Conservation (phyloP, 129 eudicot species). For the Artemisia annua region DNA sequence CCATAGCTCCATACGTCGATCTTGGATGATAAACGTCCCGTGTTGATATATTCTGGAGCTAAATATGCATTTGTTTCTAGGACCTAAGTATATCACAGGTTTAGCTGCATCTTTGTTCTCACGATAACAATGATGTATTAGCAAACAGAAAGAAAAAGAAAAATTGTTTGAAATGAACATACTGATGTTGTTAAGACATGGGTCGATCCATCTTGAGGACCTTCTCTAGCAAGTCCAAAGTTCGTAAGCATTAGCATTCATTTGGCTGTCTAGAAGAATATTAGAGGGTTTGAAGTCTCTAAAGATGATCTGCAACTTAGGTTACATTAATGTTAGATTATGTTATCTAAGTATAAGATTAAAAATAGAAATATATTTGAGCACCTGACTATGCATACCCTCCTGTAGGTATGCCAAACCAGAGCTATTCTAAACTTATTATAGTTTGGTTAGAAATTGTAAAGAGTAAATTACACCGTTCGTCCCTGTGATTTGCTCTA, state of each 20-base stretch:
- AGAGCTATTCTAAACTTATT: too few species aligned
- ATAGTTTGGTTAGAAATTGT: too few species aligned
- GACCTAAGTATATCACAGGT: too few species aligned
- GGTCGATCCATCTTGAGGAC: conserved; percentile 68
- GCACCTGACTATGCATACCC: conserved; percentile 40
- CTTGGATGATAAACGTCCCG: conserved; percentile 30
- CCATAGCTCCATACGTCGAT: conserved; percentile 74
- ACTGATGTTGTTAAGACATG: conserved; percentile 51
- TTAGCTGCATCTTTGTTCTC: too few species aligned
- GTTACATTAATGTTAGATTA: conserved; percentile 1
- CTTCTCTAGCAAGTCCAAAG: conserved; percentile 80
- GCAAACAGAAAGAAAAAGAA: too few species aligned
- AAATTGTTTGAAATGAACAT: too few species aligned
- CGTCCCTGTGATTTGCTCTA: too few species aligned
- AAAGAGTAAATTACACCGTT: too few species aligned
- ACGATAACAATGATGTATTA: too few species aligned
- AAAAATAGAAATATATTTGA: not conserved
- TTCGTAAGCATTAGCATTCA: conserved; percentile 84
- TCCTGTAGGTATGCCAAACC: conserved; percentile 67
- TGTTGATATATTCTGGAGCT: conserved; percentile 68
- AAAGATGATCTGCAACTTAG: conserved; percentile 53
- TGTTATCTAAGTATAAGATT: conserved; percentile 20
- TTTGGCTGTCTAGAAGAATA: conserved; percentile 70
- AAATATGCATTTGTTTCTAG: conserved; percentile 30
- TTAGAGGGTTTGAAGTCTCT: conserved; percentile 78